Conservation (phyloP, 106 monocot species). For the Dendrobium officinale region DNA sequence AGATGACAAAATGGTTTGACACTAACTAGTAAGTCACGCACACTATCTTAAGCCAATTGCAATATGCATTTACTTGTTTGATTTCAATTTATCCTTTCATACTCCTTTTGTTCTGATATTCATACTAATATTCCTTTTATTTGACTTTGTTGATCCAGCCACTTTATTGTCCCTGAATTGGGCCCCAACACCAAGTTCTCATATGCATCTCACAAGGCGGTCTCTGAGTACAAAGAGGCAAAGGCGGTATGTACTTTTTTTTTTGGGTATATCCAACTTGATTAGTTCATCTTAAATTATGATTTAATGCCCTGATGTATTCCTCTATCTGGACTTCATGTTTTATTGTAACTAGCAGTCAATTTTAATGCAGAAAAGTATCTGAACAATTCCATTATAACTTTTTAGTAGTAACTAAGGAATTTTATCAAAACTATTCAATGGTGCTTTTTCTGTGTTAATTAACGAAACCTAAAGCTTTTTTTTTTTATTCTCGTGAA, state of each 20-base stretch:
- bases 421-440: background rate
- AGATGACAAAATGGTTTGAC: conserved; percentile 34
- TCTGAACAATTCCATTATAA: no score
- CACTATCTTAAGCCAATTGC: background rate
- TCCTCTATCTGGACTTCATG: background rate
- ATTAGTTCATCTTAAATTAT: background rate
- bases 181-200: conserved; percentile 17
- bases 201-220: conserved; percentile 21
- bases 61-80: background rate
- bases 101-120: background rate
- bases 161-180: conserved; percentile 25
- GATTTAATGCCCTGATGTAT: background rate
- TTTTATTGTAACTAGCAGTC: no score
- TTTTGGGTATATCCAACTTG: background rate
- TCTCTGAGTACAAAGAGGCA: conserved; percentile 22
- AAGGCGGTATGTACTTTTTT: conserved; percentile 13
- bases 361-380: no score
- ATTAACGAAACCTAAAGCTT: background rate
- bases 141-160: conserved; percentile 16
- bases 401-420: background rate
- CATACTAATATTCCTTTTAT: background rate
- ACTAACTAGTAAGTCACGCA: conserved; percentile 23
- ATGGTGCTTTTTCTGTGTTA: background rate
- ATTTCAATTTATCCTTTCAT: background rate
- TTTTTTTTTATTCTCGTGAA: no score